These are phyloP conservation scores for Lactarius deliciosus DNA, from an alignment of 768 basidiomycete species.

Conservation along the genomic window DNA sequence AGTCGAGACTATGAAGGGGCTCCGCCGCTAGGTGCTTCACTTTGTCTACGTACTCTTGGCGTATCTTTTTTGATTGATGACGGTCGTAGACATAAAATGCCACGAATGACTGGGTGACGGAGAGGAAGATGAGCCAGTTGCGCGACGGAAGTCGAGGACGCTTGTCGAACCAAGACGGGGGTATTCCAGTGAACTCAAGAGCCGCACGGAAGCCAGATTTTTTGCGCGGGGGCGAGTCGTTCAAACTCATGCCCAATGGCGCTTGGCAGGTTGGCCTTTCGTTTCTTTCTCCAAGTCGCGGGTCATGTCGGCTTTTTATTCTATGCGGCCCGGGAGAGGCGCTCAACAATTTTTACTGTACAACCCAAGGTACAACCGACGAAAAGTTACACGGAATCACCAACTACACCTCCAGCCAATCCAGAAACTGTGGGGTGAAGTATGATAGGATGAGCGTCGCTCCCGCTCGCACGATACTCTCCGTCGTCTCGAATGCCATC, in stretches of 20 bases:
- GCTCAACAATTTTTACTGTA: not conserved
- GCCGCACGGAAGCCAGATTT: constrained; percentile 59
- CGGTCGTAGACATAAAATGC: constrained; percentile 88
- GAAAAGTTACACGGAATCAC: not conserved
- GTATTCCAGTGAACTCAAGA: constrained; percentile 65
- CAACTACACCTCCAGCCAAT: constrained; percentile 59
- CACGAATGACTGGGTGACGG: constrained; percentile 64
- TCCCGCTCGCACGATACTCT: constrained; percentile 93
- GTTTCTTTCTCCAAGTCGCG: too few species aligned
- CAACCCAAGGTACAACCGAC: too few species aligned
- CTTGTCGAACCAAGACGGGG: constrained; percentile 77
- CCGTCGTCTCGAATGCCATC: constrained; percentile 93
- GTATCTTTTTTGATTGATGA: constrained; percentile 71
- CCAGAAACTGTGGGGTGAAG: constrained; percentile 95
- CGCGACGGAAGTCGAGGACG: constrained; percentile 85
- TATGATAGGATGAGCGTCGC: constrained; percentile 86
- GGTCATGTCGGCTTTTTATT: not conserved
- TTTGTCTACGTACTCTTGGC: constrained; percentile 71
- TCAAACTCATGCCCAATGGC: constrained; percentile 12
- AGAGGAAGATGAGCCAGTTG: constrained; percentile 93
- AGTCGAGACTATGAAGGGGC: constrained; percentile 59
- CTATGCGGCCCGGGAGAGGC: not conserved
- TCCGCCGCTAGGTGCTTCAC: constrained; percentile 78
- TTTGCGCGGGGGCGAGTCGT: constrained; percentile 13
- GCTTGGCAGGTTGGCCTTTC: not conserved